Evolutionary conservation across 2,329 filamentous ascomycete genomes (phyloP), one percentile per base, ranked within the genome.

Genomic region (Grosmannia serpens): DNA sequence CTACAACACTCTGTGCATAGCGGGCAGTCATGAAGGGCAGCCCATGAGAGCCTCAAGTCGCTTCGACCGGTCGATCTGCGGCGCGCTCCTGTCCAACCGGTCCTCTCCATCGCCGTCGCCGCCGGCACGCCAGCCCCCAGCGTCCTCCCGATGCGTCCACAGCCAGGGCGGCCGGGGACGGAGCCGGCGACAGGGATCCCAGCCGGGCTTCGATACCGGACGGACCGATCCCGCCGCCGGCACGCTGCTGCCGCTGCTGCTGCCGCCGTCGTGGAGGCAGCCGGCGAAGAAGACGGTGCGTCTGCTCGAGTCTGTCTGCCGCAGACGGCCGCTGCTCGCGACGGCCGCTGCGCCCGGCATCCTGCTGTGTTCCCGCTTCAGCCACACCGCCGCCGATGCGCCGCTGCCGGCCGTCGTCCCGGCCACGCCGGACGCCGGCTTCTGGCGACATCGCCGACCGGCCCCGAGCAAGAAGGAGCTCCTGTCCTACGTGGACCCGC

Each of bases 11-110:
- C 41, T 49, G 24, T 33, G 31, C 62, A 65, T 64, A 64, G 65
- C 63, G 60, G 66, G 62, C 27, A 65, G 74, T 64, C 71, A 80
- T 80, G 77, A 74, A 70, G 74, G 76, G 73, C 73, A 75, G 71
- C 80, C 74, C 78, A 84, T 84, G 81, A 83, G 77, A 79, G 73
- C 77, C 73, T 72, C 76, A 67, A 77, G 74, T 73, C 78, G 77
- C 78, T 76, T 82, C 72, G 78, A 83, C 72, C 73, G 79, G 75
- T 79, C 78, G 74, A 76, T 80, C 74, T 80, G 76, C 73, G 74
- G 77, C 75, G 77, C 78, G 69, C 75, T 80, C 70, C 72, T 79
- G 68, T 73, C 74, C 65, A 73, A 71, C 70, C 73, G 73, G 69
- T 71, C 72, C 62, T 70, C 50, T 8, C 22, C 44, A 13, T 35